Evolutionary conservation across 495 filamentous ascomycete genomes (phyloP), one percentile per base, ranked within the genome.

Genomic region (Pseudotulostoma volvatum): DNA sequence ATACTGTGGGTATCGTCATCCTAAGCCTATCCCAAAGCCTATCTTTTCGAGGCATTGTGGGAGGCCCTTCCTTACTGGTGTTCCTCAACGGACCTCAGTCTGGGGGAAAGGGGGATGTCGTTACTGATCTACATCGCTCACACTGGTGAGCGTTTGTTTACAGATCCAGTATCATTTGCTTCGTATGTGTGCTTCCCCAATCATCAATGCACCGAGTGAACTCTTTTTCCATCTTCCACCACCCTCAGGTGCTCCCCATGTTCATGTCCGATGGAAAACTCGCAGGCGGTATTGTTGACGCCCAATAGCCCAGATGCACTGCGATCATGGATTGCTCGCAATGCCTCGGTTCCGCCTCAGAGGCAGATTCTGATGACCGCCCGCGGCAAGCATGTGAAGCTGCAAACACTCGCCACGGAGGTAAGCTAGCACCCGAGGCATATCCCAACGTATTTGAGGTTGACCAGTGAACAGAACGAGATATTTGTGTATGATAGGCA

Each of bases 101-200:
- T 48, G 59, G 51, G 62, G 52, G 60, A 52, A 56, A 55, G 55
- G 59, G 59, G 55, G 47, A 85, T 86, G 73, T 77, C 78, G 61
- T 64, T 83, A 54, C 72, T 84, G 57, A 74, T 94, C 57, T 81
- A 80, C 59, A 73, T 90, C 43, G 86, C 83, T 66, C 85, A 90
- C 66, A 80, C 79, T 49, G 86, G 86, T 66, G 76, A 84, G 66
- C 77, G 78, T 63, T 68, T 86, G 53, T 66, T 71, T 48, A 66
- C 79, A 44, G 81, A 92, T 58, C 70, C 72, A 17, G 67, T 71
- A 36, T 70, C 72, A 34, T 75, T 84, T 54, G 56, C 71, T 41
- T 77, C 75, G 80, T 86, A 66, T 53, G 76, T 67, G 39, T 38
- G 36, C 39, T n/a, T n/a, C n/a, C n/a, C n/a, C n/a, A n/a, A n/a